phyloP scores from a whole-genome alignment of 2,329 filamentous ascomycete species.

The Monilinia vaccinii-corymbosi region DNA sequence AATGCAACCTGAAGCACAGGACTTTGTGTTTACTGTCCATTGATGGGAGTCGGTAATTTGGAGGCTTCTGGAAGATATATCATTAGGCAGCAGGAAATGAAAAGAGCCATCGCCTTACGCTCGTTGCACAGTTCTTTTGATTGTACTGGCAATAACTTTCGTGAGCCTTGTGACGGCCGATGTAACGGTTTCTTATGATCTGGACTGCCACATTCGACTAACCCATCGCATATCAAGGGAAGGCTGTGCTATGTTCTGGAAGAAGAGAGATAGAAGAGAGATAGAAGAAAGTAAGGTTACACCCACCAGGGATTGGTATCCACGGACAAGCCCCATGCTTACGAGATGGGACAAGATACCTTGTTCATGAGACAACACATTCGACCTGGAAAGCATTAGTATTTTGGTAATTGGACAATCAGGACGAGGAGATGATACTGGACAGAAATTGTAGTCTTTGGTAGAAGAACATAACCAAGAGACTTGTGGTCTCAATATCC shows the following conservation, averaged over 20 bases:
- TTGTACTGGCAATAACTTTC: neutral
- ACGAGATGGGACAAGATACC: neutral
- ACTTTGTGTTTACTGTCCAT: neutral
- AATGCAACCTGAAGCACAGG: neutral
- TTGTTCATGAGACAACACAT: neutral
- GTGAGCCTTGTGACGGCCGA: neutral
- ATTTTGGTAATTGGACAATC: neutral
- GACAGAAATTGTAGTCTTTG: neutral
- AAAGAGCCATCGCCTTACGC: neutral
- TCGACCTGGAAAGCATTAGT: neutral
- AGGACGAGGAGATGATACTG: neutral
- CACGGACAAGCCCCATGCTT: neutral
- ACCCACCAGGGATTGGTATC: neutral
- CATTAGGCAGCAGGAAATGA: conserved; percentile 4
- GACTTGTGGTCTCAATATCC: neutral
- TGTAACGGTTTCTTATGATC: neutral
- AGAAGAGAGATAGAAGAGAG: neutral
- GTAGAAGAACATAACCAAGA: neutral
- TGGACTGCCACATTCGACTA: neutral
- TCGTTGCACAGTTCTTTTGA: neutral
- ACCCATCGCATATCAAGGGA: neutral
- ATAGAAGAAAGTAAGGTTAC: neutral
- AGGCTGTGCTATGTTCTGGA: neutral
- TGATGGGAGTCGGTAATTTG: neutral
- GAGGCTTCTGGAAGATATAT: neutral